A percentile compares a stretch with the other conserved stretches of the same genome.
These are phyloP conservation scores for Parafenestella ontariensis DNA, from an alignment of 2,329 filamentous ascomycete species.

Conservation along the genomic window DNA sequence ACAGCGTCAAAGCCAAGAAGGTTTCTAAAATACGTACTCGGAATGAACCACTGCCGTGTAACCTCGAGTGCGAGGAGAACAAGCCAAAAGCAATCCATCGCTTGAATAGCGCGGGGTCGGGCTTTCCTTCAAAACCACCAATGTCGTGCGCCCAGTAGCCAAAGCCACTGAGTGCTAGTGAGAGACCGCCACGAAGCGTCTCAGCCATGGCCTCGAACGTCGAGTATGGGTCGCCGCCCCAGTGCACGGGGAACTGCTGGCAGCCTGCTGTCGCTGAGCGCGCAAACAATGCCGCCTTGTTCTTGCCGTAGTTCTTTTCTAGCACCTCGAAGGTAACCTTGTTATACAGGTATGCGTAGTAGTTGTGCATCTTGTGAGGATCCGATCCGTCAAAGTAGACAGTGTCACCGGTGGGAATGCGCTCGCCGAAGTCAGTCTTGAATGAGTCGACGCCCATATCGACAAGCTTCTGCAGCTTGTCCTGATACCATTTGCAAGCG, in stretches of 20 bases:
- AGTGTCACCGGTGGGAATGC: constrained; percentile 17
- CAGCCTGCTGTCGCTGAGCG: constrained; percentile 18
- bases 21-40: neutral
- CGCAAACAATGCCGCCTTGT: constrained; percentile 17
- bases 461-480: constrained; percentile 14
- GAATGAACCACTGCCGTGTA: constrained; percentile 14
- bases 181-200: constrained; percentile 16
- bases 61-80: constrained; percentile 15
- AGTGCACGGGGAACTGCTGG: constrained; percentile 17
- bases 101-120: constrained; percentile 21
- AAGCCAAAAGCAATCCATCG: constrained; percentile 20
- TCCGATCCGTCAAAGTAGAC: constrained; percentile 19
- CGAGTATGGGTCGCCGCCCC: constrained; percentile 19
- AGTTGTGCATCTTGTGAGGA: constrained; percentile 21
- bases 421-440: constrained; percentile 22
- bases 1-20: neutral
- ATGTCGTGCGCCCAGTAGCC: constrained; percentile 22
- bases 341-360: constrained; percentile 20
- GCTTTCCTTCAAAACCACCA: constrained; percentile 19
- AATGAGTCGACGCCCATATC: constrained; percentile 20
- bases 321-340: constrained; percentile 18
- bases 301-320: constrained; percentile 14
- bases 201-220: constrained; percentile 20
- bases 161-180: constrained; percentile 17
- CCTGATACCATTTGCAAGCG: constrained; percentile 17